These are phyloP conservation scores for Colletotrichum coccodes DNA, from an alignment of 2,329 filamentous ascomycete genomes.

Conservation along the genomic window DNA sequence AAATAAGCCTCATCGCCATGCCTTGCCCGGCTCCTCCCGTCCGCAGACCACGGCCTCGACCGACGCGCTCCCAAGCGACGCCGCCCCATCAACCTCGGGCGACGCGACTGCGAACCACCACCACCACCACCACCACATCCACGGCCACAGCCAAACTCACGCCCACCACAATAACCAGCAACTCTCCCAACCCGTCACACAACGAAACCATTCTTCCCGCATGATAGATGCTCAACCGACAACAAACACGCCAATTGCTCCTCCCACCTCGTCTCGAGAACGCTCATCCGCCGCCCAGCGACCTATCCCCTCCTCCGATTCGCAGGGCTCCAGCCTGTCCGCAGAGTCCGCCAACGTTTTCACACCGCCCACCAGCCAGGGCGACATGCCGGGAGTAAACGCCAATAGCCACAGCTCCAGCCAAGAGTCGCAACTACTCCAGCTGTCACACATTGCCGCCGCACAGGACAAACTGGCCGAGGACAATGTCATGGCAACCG, in stretches of 20 bases:
- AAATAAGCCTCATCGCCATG: conserved; percentile 15
- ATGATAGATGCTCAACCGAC: conserved; percentile 31
- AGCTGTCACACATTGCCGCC: conserved; percentile 68
- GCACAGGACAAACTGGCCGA: conserved; percentile 59
- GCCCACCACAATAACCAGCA: not conserved
- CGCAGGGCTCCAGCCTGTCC: conserved; percentile 42
- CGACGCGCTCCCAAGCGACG: conserved; percentile 15
- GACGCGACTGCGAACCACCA: conserved; percentile 33
- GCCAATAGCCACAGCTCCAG: conserved; percentile 55
- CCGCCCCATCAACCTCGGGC: conserved; percentile 18
- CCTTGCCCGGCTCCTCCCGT: not conserved
- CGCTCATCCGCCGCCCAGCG: conserved; percentile 18
- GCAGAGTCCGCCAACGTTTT: conserved; percentile 39
- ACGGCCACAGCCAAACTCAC: not conserved
- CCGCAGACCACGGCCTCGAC: not conserved
- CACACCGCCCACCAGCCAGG: conserved; percentile 41
- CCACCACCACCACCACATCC: conserved; percentile 1
- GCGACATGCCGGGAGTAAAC: conserved; percentile 34
- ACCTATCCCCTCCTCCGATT: conserved; percentile 37
- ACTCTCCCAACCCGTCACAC: not conserved
- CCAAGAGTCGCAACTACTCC: conserved; percentile 65
- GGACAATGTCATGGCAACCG: conserved; percentile 43
- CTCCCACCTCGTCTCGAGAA: conserved; percentile 33
- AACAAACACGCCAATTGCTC: conserved; percentile 37
- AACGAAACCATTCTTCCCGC: not conserved